phyloP scores from a whole-genome alignment of 2,329 filamentous ascomycete species.

The Dendrostoma leiphaemia region DNA sequence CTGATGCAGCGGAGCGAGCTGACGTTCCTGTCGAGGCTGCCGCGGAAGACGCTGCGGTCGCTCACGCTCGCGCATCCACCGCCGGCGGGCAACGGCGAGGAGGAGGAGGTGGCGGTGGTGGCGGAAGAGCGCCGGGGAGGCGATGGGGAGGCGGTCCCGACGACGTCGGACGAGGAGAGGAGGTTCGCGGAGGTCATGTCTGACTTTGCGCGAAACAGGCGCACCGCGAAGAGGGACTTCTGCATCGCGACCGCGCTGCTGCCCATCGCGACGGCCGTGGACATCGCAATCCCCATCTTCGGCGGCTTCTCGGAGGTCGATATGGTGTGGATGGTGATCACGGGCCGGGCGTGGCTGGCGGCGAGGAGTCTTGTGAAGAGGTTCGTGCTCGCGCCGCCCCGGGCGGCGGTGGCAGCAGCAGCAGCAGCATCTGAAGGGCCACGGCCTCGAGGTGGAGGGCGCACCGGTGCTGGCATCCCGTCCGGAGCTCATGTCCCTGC shows the following conservation, averaged over 20 bases:
- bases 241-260: neutral
- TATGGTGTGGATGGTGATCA: slow-evolving; percentile 10
- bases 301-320: slow-evolving; percentile 8
- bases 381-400: neutral
- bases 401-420: neutral
- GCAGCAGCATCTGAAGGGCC: too few relatives aligned
- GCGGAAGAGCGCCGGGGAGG: too few relatives aligned
- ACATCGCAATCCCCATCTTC: slow-evolving; percentile 4
- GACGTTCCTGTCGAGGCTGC: slow-evolving; percentile 9
- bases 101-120: too few relatives aligned
- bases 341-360: slow-evolving; percentile 7
- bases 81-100: too few relatives aligned
- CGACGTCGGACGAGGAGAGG: neutral
- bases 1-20: slow-evolving; percentile 2
- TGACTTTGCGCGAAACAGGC: slow-evolving; percentile 2
- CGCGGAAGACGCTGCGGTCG: neutral
- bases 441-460: neutral
- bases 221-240: neutral
- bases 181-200: slow-evolving; percentile 1
- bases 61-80: slow-evolving; percentile 1
- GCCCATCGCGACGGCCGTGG: neutral
- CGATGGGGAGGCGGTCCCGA: too few relatives aligned
- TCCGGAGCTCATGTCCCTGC: too few relatives aligned
- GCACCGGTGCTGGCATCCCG: too few relatives aligned
- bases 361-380: neutral